Evolutionary conservation across 1,284 basidiomycete genomes (phyloP).

Genomic region (Nidula niveotomentosa): DNA sequence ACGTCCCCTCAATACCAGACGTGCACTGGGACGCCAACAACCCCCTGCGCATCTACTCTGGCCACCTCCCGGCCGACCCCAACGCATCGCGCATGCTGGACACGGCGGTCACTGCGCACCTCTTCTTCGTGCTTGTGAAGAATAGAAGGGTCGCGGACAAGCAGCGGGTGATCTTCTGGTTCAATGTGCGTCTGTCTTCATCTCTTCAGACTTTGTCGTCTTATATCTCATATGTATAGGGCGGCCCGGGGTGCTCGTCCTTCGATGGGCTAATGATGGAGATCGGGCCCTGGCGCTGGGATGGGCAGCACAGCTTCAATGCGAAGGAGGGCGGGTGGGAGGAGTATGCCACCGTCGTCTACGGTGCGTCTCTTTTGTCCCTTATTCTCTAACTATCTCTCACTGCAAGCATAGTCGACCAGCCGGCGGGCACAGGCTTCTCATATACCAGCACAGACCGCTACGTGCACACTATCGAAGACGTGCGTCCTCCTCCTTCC

Average conservation of each 20-base stretch:
- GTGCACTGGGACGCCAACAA: constrained; percentile 69
- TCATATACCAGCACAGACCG: constrained; percentile 87
- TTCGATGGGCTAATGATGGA: constrained; percentile 99
- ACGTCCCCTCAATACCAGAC: constrained; percentile 76
- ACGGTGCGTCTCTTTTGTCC: constrained; percentile 52
- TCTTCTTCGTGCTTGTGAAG: constrained; percentile 91
- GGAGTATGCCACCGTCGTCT: constrained; percentile 97
- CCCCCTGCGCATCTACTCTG: constrained; percentile 80
- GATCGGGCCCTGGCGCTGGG: constrained; percentile 87
- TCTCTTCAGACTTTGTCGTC: neutral
- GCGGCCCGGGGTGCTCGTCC: constrained; percentile 94
- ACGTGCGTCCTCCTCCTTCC: constrained; percentile 42
- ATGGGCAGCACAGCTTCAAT: constrained; percentile 78
- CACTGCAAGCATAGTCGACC: constrained; percentile 69
- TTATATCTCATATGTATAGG: constrained; percentile 41
- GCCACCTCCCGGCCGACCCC: constrained; percentile 81
- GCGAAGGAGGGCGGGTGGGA: constrained; percentile 94
- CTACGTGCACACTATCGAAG: constrained; percentile 78
- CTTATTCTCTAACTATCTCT: constrained; percentile 2
- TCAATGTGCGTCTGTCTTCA: constrained; percentile 66
- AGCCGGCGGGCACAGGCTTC: constrained; percentile 95
- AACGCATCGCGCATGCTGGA: constrained; percentile 43
- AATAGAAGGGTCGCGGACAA: constrained; percentile 86
- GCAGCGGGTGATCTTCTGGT: constrained; percentile 93
- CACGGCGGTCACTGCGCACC: constrained; percentile 70